phyloP scores from a whole-genome alignment of 495 filamentous ascomycete species.

The Penicillium herquei region DNA sequence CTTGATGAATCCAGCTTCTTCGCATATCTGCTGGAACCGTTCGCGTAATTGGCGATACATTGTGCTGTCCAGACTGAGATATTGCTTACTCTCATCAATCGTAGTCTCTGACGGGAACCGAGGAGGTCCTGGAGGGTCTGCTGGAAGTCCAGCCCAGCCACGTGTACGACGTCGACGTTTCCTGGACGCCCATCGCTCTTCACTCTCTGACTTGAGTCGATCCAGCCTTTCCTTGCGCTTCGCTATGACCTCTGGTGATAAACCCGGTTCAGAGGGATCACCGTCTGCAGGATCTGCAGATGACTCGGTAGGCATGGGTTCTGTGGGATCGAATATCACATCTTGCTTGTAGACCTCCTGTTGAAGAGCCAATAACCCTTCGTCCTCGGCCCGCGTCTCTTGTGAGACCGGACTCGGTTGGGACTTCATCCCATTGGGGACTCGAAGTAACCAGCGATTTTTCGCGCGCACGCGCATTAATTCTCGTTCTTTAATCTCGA shows the following conservation, averaged over 20 bases:
- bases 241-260: slow-evolving; percentile 52
- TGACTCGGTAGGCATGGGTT: slow-evolving; percentile 20
- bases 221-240: slow-evolving; percentile 57
- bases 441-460: slow-evolving; percentile 63
- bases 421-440: slow-evolving; percentile 55
- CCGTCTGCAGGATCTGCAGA: slow-evolving; percentile 1
- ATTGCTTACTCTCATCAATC: slow-evolving; percentile 72
- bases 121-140: slow-evolving; percentile 71
- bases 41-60: slow-evolving; percentile 63
- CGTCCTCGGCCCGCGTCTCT: slow-evolving; percentile 34
- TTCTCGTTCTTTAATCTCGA: slow-evolving; percentile 66
- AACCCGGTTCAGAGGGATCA: slow-evolving; percentile 24
- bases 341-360: slow-evolving; percentile 43
- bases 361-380: slow-evolving; percentile 40
- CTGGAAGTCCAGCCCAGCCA: slow-evolving; percentile 67
- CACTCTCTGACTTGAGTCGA: slow-evolving; percentile 60
- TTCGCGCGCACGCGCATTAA: slow-evolving; percentile 63
- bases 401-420: slow-evolving; percentile 22
- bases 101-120: slow-evolving; percentile 81
- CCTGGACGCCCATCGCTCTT: slow-evolving; percentile 59
- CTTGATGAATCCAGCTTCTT: slow-evolving; percentile 62
- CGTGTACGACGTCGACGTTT: slow-evolving; percentile 73
- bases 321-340: slow-evolving; percentile 24
- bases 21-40: slow-evolving; percentile 68
- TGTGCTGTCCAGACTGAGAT: slow-evolving; percentile 60